Base-by-base conservation (phyloP, 2,329 filamentous ascomycete genomes). In the Orbilia blumenaviensis region DNA sequence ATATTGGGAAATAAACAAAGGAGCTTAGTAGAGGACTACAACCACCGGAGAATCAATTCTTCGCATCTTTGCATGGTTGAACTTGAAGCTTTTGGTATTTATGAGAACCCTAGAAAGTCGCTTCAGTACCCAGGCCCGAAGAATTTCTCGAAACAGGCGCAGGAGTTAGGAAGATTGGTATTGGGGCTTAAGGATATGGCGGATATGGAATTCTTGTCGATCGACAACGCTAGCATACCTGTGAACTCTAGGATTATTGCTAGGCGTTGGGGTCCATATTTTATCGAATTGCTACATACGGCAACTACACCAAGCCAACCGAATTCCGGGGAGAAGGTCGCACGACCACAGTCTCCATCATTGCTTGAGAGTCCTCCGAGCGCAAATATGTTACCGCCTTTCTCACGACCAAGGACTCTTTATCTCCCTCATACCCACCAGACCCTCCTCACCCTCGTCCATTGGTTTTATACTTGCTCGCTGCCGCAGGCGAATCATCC, bases 31-130 rank as follows among this genome's bases (percentile, higher is more conserved):
- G 94, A 99, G 80, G 95, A 99, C 83, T 99, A 99, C 83, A 98
- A 98, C 82, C 95, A 98, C 81, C 91, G 95, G 9, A 91, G 95
- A 25, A 96, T 99, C 83, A 99, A 99, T 83, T 99, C 98, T 82
- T 92, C 92, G 8, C 96, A 99, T 81, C 89, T 98, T 27, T 98
- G 95, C 82, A 91, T 98, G 87, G 94, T 99, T 7, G 95, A 99
- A 83, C 86, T 99, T 9, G 95, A 99, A 82, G 94, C 95, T 0
- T 99, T 98, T 84, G 95, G 95, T 0, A 89, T 99, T 46, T 98
- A 97, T 82, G 94, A 98, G 81, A 99, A 98, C 82, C 94, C 95
- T 9, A 91, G 90, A 81, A 78, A 78, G 42, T 78, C 78, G 64
- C 75, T 72, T 10, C 60, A 68, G 52, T 75, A 78, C 21, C 78